These are phyloP conservation scores for Saturnispora gosingensis DNA, from an alignment of 805 yeast species.

Conservation along the genomic window DNA sequence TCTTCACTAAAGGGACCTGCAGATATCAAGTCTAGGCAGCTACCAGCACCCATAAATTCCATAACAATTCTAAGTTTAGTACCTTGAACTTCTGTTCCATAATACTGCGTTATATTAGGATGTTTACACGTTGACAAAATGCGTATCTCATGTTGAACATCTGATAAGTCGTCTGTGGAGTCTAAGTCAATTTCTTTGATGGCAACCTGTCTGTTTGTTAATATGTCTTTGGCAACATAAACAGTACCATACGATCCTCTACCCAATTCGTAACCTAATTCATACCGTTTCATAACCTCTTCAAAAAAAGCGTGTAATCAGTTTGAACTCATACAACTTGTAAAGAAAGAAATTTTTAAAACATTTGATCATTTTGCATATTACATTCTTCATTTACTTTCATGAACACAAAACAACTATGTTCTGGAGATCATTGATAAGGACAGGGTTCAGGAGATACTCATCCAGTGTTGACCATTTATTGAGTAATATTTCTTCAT, in stretches of 20 bases:
- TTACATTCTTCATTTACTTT: not conserved
- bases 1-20: conserved; percentile 54
- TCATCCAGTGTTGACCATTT: conserved; percentile 5
- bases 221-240: conserved; percentile 47
- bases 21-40: conserved; percentile 52
- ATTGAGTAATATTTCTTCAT: conserved; percentile 2
- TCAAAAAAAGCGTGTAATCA: not conserved
- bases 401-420: not conserved
- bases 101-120: conserved; percentile 53
- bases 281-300: conserved; percentile 23
- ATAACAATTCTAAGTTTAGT: conserved; percentile 70
- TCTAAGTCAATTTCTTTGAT: conserved; percentile 66
- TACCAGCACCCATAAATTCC: conserved; percentile 78
- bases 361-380: not conserved
- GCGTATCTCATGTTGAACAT: conserved; percentile 63
- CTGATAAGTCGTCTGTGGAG: conserved; percentile 58
- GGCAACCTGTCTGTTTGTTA: conserved; percentile 39
- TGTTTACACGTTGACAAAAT: conserved; percentile 59
- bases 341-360: not conserved
- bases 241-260: conserved; percentile 76
- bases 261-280: conserved; percentile 49
- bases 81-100: conserved; percentile 63
- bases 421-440: not conserved
- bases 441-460: not conserved
- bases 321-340: not conserved